Base-by-base conservation (phyloP, 2,329 filamentous ascomycete species). In the Triangularia setosa region DNA sequence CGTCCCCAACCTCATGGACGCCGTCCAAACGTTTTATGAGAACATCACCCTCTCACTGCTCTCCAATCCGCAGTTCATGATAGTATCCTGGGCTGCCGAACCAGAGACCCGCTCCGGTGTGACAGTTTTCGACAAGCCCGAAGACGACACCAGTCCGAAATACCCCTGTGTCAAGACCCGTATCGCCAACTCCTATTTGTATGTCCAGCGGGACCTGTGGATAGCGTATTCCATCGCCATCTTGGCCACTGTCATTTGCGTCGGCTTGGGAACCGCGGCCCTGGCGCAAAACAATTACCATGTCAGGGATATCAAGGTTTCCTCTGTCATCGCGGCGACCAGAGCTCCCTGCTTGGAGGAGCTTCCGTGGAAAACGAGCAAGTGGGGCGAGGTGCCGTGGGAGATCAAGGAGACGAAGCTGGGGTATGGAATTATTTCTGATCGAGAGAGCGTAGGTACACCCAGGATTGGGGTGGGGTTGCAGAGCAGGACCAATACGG, bases 251-350 rank as follows among this genome's bases (percentile, higher is more conserved):
- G 44, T 72, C 4, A 58, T 68, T 11, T 74, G 73, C 33, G 69
- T 79, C 14, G 66, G 72, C 0, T 68, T 75, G 14, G 78, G 78
- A n/a, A 71, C 74, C 1, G 61, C 73, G 35, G 75, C 78, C 14
- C 68, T 79, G 23, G 63, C 72, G 1, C 72, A 75, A 57, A 73
- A 73, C 64, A 75, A 76, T 60, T 74, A 75, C 48, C 74, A 76
- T 28, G 71, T 75, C 6, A 73, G 76, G 33, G 75, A 78, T 67
- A 76, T 73, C 24, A 72, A 72, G 4, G 77, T 79, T 69, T 79
- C 77, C 8, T 77, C 74, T 68, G 74, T 80, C 58, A 73, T 79
- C n/a, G 77, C 78, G 2, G 77, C 78, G 12, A 79, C 78, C 16
- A 70, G 78, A 25, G 79, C 78, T 1, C 74, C 73, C 1, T 75